Percentiles rank a stretch among this genome's conserved stretches.
phyloP scores from a whole-genome alignment of 371 early-diverging fungal species.

The Fennellomyces sp. region DNA sequence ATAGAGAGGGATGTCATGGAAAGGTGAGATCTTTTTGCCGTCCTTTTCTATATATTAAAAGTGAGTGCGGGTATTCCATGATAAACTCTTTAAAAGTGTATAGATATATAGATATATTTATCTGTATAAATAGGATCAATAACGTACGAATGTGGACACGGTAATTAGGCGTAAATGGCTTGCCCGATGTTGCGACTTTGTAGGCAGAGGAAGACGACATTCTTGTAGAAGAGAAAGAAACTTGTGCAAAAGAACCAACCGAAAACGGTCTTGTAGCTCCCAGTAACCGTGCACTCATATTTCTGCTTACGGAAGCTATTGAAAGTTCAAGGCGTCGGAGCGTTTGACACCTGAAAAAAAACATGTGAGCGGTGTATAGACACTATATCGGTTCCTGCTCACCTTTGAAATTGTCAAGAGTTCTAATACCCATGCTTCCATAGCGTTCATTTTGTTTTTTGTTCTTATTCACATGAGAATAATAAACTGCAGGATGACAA shows the following conservation, averaged over 20 bases:
- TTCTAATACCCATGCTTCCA: too few species aligned
- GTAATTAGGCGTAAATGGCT: conserved; percentile 14
- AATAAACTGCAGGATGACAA: too few species aligned
- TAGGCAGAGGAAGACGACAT: conserved; percentile 10
- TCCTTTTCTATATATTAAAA: conserved; percentile 57
- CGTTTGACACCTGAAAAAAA: background rate
- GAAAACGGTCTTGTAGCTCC: background rate
- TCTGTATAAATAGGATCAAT: background rate
- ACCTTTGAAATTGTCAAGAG: too few species aligned
- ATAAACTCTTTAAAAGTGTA: background rate
- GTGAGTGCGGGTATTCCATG: background rate
- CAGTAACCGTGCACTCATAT: conserved; percentile 2
- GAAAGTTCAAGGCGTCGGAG: background rate
- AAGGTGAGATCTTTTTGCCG: conserved; percentile 86
- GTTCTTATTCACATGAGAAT: too few species aligned
- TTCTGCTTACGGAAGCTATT: conserved; percentile 3
- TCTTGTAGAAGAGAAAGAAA: conserved; percentile 1
- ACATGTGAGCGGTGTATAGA: background rate
- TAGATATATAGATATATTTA: background rate
- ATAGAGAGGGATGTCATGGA: conserved; percentile 99
- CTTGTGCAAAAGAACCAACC: conserved; percentile 3
- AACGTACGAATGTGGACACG: conserved; percentile 18
- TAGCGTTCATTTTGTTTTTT: too few species aligned
- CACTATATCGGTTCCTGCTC: too few species aligned
- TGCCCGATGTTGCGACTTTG: conserved; percentile 7